Evolutionary conservation across 371 early-diverging fungal species (phyloP).

Genomic region (Circinella umbellata): DNA sequence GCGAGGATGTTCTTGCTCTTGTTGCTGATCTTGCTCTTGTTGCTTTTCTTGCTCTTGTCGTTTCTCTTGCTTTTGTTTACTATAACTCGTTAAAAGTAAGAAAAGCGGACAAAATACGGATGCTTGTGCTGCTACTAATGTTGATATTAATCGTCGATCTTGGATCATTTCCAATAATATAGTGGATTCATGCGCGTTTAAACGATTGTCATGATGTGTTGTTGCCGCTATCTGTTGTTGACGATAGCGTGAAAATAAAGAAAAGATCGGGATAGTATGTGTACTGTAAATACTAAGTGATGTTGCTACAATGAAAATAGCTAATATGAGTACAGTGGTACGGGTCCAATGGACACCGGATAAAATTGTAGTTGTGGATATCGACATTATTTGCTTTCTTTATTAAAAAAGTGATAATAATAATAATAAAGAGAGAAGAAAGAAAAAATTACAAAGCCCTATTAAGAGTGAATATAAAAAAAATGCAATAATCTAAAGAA

Average conservation of each 20-base stretch:
- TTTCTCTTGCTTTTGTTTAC: background rate
- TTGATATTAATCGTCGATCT: slow-evolving; percentile 50
- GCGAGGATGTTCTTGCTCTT: background rate
- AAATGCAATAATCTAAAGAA: no score
- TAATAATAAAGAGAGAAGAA: slow-evolving; percentile 2
- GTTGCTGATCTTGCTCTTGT: slow-evolving; percentile 2
- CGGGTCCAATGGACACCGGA: slow-evolving; percentile 23
- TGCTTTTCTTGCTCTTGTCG: background rate
- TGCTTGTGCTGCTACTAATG: slow-evolving; percentile 48
- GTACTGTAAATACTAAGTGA: slow-evolving; percentile 36
- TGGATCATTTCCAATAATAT: slow-evolving; percentile 34
- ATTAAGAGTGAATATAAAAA: no score
- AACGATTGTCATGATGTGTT: background rate
- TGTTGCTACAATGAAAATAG: slow-evolving; percentile 31
- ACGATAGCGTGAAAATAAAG: slow-evolving; percentile 12
- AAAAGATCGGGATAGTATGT: slow-evolving; percentile 24
- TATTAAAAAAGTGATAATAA: background rate
- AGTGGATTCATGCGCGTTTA: background rate
- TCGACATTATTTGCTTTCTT: background rate
- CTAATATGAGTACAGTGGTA: slow-evolving; percentile 26
- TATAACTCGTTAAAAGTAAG: slow-evolving; percentile 16
- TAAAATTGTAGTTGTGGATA: background rate
- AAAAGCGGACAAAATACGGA: slow-evolving; percentile 49
- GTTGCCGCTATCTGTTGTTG: background rate
- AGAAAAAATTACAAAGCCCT: no score